These are phyloP conservation scores for Nicotiana otophora DNA, from an alignment of 257 asterid genomes.

Conservation along the genomic window DNA sequence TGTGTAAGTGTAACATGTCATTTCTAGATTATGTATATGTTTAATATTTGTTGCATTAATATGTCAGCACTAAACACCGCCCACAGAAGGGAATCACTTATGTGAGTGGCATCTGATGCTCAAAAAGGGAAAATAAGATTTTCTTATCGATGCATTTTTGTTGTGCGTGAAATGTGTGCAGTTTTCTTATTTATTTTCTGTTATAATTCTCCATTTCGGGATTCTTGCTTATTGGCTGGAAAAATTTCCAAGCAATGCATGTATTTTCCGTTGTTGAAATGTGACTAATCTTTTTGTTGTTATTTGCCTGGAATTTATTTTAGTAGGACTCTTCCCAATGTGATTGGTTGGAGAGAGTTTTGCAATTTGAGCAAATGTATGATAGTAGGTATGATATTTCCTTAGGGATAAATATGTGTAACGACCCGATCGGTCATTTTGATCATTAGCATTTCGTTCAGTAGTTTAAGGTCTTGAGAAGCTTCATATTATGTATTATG, in stretches of 20 bases:
- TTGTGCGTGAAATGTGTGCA: not conserved
- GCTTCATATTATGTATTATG: too few species aligned
- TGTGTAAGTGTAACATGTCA: constrained; percentile 90
- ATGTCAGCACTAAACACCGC: not conserved
- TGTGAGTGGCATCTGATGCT: not conserved
- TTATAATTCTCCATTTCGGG: not conserved
- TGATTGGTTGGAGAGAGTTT: not conserved
- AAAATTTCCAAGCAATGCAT: not conserved
- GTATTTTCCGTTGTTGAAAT: not conserved
- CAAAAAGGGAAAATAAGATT: not conserved
- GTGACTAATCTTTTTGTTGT: not conserved
- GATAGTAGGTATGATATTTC: too few species aligned
- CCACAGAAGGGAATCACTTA: not conserved
- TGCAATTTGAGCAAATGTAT: not conserved
- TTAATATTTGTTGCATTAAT: not conserved
- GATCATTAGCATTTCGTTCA: too few species aligned
- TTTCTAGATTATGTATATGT: not conserved
- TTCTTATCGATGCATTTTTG: too few species aligned
- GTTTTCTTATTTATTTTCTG: not conserved
- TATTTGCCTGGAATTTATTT: not conserved
- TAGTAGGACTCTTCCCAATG: not conserved
- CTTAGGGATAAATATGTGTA: too few species aligned
- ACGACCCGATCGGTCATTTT: too few species aligned
- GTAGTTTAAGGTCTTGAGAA: too few species aligned
- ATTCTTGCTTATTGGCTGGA: not conserved